These are phyloP conservation scores for Fusarium mangiferae DNA, from an alignment of 2,329 filamentous ascomycete species.

Conservation along the genomic window DNA sequence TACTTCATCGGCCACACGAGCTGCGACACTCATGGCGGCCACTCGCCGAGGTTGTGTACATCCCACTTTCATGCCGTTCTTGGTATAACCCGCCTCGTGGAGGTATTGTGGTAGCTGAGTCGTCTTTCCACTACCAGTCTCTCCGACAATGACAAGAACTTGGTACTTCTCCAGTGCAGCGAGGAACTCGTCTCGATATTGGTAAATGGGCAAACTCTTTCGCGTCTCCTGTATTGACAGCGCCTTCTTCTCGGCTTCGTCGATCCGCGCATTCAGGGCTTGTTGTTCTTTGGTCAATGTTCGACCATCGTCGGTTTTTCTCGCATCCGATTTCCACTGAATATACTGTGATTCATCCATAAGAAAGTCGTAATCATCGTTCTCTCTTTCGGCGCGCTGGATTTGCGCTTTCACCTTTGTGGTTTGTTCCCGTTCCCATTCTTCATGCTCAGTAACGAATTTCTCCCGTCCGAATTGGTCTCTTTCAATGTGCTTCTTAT, in stretches of 20 bases:
- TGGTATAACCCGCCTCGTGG: slow-evolving; percentile 89
- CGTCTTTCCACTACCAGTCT: slow-evolving; percentile 95
- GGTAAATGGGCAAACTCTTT: slow-evolving; percentile 89
- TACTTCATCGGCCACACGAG: slow-evolving; percentile 94
- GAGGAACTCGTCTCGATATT: slow-evolving; percentile 86
- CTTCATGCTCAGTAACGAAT: slow-evolving; percentile 92
- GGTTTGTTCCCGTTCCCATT: slow-evolving; percentile 93
- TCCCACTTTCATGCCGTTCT: slow-evolving; percentile 83
- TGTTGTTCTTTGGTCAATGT: slow-evolving; percentile 81
- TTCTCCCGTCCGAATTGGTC: slow-evolving; percentile 90
- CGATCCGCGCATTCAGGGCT: slow-evolving; percentile 81
- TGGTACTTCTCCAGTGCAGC: slow-evolving; percentile 88
- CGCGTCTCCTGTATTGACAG: slow-evolving; percentile 90
- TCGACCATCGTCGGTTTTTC: slow-evolving; percentile 76
- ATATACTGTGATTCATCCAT: slow-evolving; percentile 91
- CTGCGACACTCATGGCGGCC: slow-evolving; percentile 96
- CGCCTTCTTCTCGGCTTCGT: slow-evolving; percentile 89
- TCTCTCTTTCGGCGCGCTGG: slow-evolving; percentile 75
- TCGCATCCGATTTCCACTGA: slow-evolving; percentile 82
- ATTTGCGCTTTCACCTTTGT: slow-evolving; percentile 90
- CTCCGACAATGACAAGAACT: slow-evolving; percentile 89
- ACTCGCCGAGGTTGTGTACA: slow-evolving; percentile 96
- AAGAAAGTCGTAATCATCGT: slow-evolving; percentile 91
- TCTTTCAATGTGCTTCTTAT: slow-evolving; percentile 87
- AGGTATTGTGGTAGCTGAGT: slow-evolving; percentile 96